A percentile compares a stretch with the other conserved stretches of the same genome.
phyloP scores from a whole-genome alignment of 495 filamentous ascomycete genomes.

The Aspergillus bridgeri region DNA sequence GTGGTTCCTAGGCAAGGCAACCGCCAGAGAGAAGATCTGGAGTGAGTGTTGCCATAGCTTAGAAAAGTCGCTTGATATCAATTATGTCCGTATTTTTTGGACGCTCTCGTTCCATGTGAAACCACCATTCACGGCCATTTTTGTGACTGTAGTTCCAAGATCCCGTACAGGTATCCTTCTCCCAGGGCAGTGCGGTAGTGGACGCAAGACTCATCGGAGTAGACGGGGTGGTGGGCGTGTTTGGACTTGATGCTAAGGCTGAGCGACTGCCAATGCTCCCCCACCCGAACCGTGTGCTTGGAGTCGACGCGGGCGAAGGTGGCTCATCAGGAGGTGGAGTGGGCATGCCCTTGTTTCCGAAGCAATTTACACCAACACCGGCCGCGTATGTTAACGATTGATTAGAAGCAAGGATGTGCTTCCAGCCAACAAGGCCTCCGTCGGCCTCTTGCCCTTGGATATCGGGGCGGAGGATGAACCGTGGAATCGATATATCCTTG shows the following conservation, averaged over 20 bases:
- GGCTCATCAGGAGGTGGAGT: slow-evolving; percentile 30
- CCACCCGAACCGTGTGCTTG: slow-evolving; percentile 38
- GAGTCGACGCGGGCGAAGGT: slow-evolving; percentile 34
- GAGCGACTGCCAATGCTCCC: slow-evolving; percentile 38
- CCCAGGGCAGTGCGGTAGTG: slow-evolving; percentile 36
- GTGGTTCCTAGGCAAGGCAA: background rate
- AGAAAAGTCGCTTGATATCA: slow-evolving; percentile 39
- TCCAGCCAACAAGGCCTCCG: slow-evolving; percentile 46
- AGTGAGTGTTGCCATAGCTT: slow-evolving; percentile 2
- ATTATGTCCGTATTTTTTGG: slow-evolving; percentile 39
- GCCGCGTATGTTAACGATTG: slow-evolving; percentile 41
- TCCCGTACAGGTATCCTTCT: slow-evolving; percentile 45
- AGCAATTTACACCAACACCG: slow-evolving; percentile 39
- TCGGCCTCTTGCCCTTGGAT: slow-evolving; percentile 42
- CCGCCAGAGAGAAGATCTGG: too few species aligned
- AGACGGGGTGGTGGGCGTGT: slow-evolving; percentile 35
- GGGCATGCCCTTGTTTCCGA: slow-evolving; percentile 27
- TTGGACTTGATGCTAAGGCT: slow-evolving; percentile 26
- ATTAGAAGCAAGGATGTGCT: slow-evolving; percentile 42
- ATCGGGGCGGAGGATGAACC: slow-evolving; percentile 45
- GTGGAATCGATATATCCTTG: slow-evolving; percentile 36
- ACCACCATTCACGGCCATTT: slow-evolving; percentile 48
- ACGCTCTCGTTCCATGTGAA: slow-evolving; percentile 48
- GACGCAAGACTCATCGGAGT: slow-evolving; percentile 33
- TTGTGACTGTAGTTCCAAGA: slow-evolving; percentile 45